Conservation (phyloP, 495 filamentous ascomycete species). For the Hypoxylon crocopeplum region DNA sequence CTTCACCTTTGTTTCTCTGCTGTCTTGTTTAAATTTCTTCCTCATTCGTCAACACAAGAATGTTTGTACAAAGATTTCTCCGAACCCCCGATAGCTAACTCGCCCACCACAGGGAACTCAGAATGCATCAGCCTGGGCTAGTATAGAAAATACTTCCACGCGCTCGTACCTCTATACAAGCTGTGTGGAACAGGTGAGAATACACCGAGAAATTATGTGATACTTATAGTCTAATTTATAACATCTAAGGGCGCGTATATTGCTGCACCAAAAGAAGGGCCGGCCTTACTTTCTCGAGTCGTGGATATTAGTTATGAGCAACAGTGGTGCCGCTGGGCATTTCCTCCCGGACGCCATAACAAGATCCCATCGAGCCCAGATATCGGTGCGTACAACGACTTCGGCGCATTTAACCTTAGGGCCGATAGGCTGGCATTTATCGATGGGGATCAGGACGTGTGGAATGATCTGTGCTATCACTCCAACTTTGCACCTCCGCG, state of each 20-base stretch:
- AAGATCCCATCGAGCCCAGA: slow-evolving; percentile 50
- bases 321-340: slow-evolving; percentile 60
- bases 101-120: slow-evolving; percentile 30
- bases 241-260: slow-evolving; percentile 50
- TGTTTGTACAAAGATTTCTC: no score
- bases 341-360: slow-evolving; percentile 52
- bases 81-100: background rate
- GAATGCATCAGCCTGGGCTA: slow-evolving; percentile 45
- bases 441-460: slow-evolving; percentile 55
- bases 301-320: slow-evolving; percentile 57
- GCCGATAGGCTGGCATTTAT: slow-evolving; percentile 57
- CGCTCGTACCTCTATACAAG: slow-evolving; percentile 57
- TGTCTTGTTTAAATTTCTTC: no score
- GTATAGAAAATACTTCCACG: slow-evolving; percentile 40
- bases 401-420: slow-evolving; percentile 51
- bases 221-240: background rate
- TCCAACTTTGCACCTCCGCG: slow-evolving; percentile 46
- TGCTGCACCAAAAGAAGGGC: slow-evolving; percentile 49
- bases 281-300: slow-evolving; percentile 50
- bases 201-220: background rate
- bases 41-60: no score
- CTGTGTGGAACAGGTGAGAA: slow-evolving; percentile 49
- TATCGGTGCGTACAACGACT: slow-evolving; percentile 46
- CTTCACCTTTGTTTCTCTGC: no score
- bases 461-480: slow-evolving; percentile 56